These are phyloP conservation scores for Mariannaea sp. DNA, from an alignment of 2,329 filamentous ascomycete species.

Conservation along the genomic window DNA sequence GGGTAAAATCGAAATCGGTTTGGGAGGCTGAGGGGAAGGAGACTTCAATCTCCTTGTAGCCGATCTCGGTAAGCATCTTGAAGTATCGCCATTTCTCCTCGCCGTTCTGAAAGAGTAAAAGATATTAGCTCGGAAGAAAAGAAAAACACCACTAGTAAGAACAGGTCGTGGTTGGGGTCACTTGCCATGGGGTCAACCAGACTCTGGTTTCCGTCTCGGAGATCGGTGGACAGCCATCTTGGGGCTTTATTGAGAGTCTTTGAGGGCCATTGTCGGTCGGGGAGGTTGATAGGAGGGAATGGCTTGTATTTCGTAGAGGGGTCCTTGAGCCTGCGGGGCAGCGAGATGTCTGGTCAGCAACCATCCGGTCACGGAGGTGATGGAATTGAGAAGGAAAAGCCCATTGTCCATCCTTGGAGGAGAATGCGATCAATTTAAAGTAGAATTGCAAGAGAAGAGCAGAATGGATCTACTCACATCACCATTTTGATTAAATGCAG, in stretches of 20 bases:
- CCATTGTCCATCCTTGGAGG: background rate
- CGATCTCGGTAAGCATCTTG: constrained; percentile 87
- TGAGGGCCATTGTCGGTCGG: constrained; percentile 80
- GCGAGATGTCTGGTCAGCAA: background rate
- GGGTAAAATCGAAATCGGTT: constrained; percentile 95
- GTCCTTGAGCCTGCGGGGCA: constrained; percentile 66
- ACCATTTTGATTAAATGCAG: constrained; percentile 13
- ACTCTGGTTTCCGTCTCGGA: constrained; percentile 90
- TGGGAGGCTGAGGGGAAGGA: constrained; percentile 94
- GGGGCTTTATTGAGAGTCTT: constrained; percentile 84
- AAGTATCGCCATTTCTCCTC: constrained; percentile 97
- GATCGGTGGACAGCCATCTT: constrained; percentile 85
- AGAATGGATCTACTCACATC: constrained; percentile 11
- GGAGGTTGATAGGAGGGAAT: constrained; percentile 64
- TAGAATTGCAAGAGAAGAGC: background rate
- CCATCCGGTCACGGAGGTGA: background rate
- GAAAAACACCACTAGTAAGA: background rate
- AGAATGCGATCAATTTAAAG: background rate
- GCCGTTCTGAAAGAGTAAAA: constrained; percentile 67
- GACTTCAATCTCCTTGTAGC: constrained; percentile 98
- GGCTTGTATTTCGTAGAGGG: constrained; percentile 77
- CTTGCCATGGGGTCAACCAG: constrained; percentile 89
- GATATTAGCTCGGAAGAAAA: constrained; percentile 11
- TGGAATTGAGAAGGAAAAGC: background rate
- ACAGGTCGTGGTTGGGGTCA: background rate